Evolutionary conservation across 1,284 basidiomycete genomes (phyloP).

Genomic region (Tilletiopsis washingtonensis): DNA sequence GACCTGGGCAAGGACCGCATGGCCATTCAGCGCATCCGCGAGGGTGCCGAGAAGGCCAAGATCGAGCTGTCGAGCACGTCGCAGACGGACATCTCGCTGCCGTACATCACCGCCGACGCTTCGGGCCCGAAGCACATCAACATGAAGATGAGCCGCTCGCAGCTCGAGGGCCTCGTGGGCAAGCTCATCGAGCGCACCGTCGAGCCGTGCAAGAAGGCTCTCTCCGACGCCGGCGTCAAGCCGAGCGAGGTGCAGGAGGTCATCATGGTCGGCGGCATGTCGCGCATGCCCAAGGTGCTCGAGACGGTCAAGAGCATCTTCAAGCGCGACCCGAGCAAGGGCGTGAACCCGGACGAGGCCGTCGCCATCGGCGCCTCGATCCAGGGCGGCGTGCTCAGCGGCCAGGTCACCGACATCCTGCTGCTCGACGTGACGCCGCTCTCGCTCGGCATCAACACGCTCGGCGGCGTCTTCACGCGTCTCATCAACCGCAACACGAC

Average conservation of each 20-base stretch:
- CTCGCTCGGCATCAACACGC: conserved; percentile 91
- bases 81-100: conserved; percentile 86
- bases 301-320: conserved; percentile 90
- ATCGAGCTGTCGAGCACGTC: conserved; percentile 89
- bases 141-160: conserved; percentile 73
- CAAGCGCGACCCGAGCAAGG: conserved; percentile 90
- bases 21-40: conserved; percentile 98
- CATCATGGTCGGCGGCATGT: conserved; percentile 96
- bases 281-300: conserved; percentile 88
- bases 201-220: conserved; percentile 96
- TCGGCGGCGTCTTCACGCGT: conserved; percentile 94
- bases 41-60: conserved; percentile 98
- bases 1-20: conserved; percentile 79
- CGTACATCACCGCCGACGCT: conserved; percentile 93
- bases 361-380: conserved; percentile 88
- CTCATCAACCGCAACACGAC: conserved; percentile 82
- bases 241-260: conserved; percentile 87
- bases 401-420: conserved; percentile 91
- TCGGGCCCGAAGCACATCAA: conserved; percentile 96
- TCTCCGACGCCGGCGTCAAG: conserved; percentile 84
- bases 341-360: conserved; percentile 94
- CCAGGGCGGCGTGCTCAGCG: conserved; percentile 89
- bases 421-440: conserved; percentile 92
- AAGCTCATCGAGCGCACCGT: conserved; percentile 80
- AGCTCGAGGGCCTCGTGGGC: conserved; percentile 79